phyloP scores from a whole-genome alignment of 1,284 basidiomycete species.

The Puccinia triticina region DNA sequence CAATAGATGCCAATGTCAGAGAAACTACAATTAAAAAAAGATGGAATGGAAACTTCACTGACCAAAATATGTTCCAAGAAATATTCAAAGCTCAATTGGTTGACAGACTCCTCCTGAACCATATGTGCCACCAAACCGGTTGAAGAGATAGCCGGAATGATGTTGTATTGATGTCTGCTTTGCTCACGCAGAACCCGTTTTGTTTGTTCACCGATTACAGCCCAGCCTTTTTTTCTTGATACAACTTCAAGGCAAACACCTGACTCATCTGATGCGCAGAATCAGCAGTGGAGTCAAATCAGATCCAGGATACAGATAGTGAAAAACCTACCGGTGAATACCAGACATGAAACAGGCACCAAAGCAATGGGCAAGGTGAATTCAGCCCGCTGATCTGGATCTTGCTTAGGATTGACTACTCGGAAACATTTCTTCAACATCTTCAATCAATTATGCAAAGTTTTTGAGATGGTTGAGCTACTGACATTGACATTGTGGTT shows the following conservation, averaged over 20 bases:
- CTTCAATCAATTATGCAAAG: neutral
- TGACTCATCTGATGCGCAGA: neutral
- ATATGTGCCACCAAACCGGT: too few relatives aligned
- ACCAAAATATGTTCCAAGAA: neutral
- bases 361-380: neutral
- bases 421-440: neutral
- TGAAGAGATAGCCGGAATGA: too few relatives aligned
- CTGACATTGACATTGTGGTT: neutral
- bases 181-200: too few relatives aligned
- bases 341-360: neutral
- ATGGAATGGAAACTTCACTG: too few relatives aligned
- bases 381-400: neutral
- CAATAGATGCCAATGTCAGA: neutral
- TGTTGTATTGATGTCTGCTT: too few relatives aligned
- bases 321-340: neutral
- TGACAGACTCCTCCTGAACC: too few relatives aligned
- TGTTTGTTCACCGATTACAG: too few relatives aligned
- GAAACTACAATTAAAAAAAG: neutral
- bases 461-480: neutral
- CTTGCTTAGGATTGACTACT: neutral
- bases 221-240: too few relatives aligned
- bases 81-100: neutral
- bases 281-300: neutral
- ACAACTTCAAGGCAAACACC: neutral
- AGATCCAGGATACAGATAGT: neutral